phyloP scores from a whole-genome alignment of 164 flowering plant species.

The Nymphaea colorata region DNA sequence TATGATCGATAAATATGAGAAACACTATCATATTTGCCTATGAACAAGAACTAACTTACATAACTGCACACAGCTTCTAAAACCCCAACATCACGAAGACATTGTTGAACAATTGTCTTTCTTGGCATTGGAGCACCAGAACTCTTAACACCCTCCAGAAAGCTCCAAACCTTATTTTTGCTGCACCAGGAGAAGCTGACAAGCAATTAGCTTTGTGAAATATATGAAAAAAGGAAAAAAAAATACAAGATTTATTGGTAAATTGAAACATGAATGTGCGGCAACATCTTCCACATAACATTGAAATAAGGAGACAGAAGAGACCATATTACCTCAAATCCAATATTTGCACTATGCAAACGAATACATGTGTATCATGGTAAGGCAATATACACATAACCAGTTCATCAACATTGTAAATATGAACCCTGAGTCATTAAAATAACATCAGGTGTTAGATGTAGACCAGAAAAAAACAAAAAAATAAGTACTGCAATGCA shows the following conservation, averaged over 20 bases:
- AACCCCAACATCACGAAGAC: constrained; percentile 64
- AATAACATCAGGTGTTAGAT: neutral
- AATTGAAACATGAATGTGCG: neutral
- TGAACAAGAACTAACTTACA: constrained; percentile 32
- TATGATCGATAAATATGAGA: neutral
- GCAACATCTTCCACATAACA: neutral
- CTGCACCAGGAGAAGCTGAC: constrained; percentile 1
- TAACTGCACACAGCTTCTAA: constrained; percentile 62
- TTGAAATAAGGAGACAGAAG: neutral
- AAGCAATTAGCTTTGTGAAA: neutral
- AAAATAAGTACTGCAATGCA: neutral
- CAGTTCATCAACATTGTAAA: constrained; percentile 66
- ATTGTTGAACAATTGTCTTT: constrained; percentile 75
- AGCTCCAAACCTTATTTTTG: constrained; percentile 74
- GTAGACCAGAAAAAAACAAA: neutral
- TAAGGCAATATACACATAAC: constrained; percentile 73
- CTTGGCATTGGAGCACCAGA: constrained; percentile 97
- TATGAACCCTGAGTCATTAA: constrained; percentile 50
- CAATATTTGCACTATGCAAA: constrained; percentile 65
- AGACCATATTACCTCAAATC: constrained; percentile 27
- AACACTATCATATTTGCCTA: neutral
- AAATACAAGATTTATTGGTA: neutral
- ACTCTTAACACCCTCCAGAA: constrained; percentile 70
- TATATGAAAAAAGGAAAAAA: neutral
- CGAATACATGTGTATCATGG: constrained; percentile 86